Evolutionary conservation across 148 eudicot genomes (phyloP).

Genomic region (Rhododendron kiyosumense): DNA sequence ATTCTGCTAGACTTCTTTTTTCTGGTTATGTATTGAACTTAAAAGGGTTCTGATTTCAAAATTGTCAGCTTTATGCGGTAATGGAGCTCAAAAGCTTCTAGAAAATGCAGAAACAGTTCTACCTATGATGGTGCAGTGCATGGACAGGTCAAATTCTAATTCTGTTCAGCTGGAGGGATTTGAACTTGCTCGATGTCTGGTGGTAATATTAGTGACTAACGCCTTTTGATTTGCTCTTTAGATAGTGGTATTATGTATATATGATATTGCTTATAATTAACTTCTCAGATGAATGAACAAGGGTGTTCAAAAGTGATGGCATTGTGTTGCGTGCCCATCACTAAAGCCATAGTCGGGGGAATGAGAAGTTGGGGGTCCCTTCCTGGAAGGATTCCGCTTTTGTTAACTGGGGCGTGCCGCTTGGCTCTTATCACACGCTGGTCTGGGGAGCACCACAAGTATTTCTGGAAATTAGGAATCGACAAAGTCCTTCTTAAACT

Average conservation of each 20-base stretch:
- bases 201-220: constrained; percentile 34
- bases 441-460: constrained; percentile 71
- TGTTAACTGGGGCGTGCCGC: constrained; percentile 60
- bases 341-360: constrained; percentile 44
- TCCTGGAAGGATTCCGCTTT: constrained; percentile 32
- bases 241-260: background rate
- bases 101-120: constrained; percentile 39
- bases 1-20: constrained; percentile 9
- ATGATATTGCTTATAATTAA: constrained; percentile 11
- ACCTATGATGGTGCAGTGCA: constrained; percentile 39
- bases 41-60: constrained; percentile 10
- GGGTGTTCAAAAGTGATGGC: constrained; percentile 45
- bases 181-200: constrained; percentile 49
- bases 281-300: constrained; percentile 53
- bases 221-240: background rate
- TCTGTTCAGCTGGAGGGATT: constrained; percentile 54
- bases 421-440: constrained; percentile 63
- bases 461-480: constrained; percentile 64
- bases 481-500: constrained; percentile 50
- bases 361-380: constrained; percentile 31
- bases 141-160: constrained; percentile 41
- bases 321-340: constrained; percentile 47
- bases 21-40: constrained; percentile 9
- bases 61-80: constrained; percentile 67
- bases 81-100: constrained; percentile 69